Conservation (phyloP, 78 protist genomes). For the Polysphondylium violaceum region DNA sequence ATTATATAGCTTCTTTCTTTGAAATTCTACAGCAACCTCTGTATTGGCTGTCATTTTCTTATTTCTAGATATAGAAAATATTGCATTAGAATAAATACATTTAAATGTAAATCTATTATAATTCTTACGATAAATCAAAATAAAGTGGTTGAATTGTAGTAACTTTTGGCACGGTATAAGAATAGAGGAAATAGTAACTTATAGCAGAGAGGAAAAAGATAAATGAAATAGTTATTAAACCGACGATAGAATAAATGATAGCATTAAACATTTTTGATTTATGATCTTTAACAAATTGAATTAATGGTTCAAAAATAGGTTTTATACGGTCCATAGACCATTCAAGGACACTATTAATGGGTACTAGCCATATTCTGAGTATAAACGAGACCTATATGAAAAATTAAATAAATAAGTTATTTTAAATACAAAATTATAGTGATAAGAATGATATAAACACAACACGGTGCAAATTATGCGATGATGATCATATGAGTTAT, state of each 20-base stretch:
- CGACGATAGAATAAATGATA: too few relatives aligned
- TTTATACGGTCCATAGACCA: slow-evolving; percentile 20
- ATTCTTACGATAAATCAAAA: slow-evolving; percentile 57
- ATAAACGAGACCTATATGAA: slow-evolving; percentile 39
- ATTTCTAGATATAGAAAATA: neutral
- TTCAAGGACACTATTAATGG: slow-evolving; percentile 46
- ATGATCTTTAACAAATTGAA: neutral
- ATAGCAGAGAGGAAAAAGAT: neutral
- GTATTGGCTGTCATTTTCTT: slow-evolving; percentile 24
- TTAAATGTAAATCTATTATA: neutral
- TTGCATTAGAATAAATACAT: neutral
- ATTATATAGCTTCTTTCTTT: slow-evolving; percentile 42
- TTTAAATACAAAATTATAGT: neutral
- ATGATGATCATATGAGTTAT: too few relatives aligned
- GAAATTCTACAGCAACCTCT: slow-evolving; percentile 58
- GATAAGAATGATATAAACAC: neutral
- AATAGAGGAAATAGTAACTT: slow-evolving; percentile 19
- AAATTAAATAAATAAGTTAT: neutral
- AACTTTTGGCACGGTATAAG: slow-evolving; percentile 46
- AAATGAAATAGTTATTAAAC: slow-evolving; percentile 27
- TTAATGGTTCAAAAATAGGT: slow-evolving; percentile 44
- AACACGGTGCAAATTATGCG: neutral
- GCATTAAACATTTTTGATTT: slow-evolving; percentile 37
- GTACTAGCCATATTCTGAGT: slow-evolving; percentile 59
- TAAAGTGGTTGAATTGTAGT: slow-evolving; percentile 45